These are phyloP conservation scores for Naganishia vishniacii DNA, from an alignment of 768 basidiomycete genomes.

Conservation along the genomic window DNA sequence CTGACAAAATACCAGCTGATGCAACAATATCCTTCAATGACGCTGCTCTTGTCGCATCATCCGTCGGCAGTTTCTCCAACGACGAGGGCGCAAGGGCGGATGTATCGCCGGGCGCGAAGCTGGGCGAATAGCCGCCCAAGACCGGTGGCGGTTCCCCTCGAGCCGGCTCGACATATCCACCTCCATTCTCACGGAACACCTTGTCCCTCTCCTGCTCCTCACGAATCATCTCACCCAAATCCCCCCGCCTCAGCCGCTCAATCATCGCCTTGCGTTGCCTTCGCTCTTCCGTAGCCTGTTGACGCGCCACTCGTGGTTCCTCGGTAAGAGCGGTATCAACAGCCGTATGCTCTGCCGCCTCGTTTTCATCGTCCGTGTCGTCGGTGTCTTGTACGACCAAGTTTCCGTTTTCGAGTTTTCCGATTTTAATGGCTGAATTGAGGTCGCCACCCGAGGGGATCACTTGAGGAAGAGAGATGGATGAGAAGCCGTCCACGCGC, in stretches of 20 bases:
- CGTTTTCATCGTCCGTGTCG: conserved; percentile 16
- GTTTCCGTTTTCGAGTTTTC: conserved; percentile 29
- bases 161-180: conserved; percentile 8
- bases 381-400: conserved; percentile 25
- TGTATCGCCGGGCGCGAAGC: too few relatives aligned
- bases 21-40: neutral
- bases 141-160: conserved; percentile 7
- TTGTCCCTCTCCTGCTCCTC: conserved; percentile 20
- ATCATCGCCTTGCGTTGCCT: conserved; percentile 5
- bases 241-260: conserved; percentile 5
- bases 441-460: conserved; percentile 21
- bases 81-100: too few relatives aligned
- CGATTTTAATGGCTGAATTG: conserved; percentile 20
- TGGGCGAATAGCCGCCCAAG: neutral
- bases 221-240: conserved; percentile 21
- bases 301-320: neutral
- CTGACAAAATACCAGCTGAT: neutral
- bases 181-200: neutral
- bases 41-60: neutral
- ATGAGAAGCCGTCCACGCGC: neutral
- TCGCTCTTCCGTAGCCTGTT: conserved; percentile 12
- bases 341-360: neutral
- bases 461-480: conserved; percentile 22
- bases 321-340: neutral
- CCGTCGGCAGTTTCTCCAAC: too few relatives aligned